A percentile compares a stretch with the other conserved stretches of the same genome.
Conservation (phyloP, 2,329 filamentous ascomycete species). For the Rutstroemia sp. region DNA sequence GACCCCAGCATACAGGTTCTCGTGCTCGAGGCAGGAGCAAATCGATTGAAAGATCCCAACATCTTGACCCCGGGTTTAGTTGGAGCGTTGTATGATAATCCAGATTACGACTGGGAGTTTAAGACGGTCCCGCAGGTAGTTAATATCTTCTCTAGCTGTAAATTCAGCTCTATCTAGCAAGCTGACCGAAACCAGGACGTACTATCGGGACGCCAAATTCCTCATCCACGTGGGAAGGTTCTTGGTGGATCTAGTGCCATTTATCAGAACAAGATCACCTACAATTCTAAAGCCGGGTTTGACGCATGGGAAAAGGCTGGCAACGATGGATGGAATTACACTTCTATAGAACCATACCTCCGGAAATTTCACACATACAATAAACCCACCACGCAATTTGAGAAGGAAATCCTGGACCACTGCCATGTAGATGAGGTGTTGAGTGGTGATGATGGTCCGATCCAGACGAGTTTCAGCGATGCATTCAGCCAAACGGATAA, state of each 20-base stretch:
- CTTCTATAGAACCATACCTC: slow-evolving; percentile 33
- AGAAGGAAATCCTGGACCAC: background rate
- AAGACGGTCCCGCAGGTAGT: slow-evolving; percentile 31
- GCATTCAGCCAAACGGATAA: slow-evolving; percentile 4
- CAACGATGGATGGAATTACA: slow-evolving; percentile 35
- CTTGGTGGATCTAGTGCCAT: slow-evolving; percentile 34
- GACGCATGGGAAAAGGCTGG: slow-evolving; percentile 38
- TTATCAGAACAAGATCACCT: slow-evolving; percentile 20
- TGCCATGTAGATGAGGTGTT: slow-evolving; percentile 4
- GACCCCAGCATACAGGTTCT: slow-evolving; percentile 30
- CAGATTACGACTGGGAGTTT: slow-evolving; percentile 37
- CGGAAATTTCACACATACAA: slow-evolving; percentile 28
- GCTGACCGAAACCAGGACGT: slow-evolving; percentile 24
- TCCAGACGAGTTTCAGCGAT: slow-evolving; percentile 10
- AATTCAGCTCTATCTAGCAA: background rate
- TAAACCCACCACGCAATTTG: slow-evolving; percentile 10
- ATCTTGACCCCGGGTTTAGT: slow-evolving; percentile 27
- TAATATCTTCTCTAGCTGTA: slow-evolving; percentile 13
- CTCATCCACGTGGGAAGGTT: slow-evolving; percentile 26
- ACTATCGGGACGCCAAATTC: slow-evolving; percentile 7
- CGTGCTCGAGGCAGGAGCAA: slow-evolving; percentile 34
- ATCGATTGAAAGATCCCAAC: slow-evolving; percentile 29
- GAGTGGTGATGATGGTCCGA: slow-evolving; percentile 7
- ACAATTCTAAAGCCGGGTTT: slow-evolving; percentile 26
- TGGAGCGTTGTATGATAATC: slow-evolving; percentile 14